Conservation (phyloP, 306 rosid genomes). For the Sicyos baderoa region DNA sequence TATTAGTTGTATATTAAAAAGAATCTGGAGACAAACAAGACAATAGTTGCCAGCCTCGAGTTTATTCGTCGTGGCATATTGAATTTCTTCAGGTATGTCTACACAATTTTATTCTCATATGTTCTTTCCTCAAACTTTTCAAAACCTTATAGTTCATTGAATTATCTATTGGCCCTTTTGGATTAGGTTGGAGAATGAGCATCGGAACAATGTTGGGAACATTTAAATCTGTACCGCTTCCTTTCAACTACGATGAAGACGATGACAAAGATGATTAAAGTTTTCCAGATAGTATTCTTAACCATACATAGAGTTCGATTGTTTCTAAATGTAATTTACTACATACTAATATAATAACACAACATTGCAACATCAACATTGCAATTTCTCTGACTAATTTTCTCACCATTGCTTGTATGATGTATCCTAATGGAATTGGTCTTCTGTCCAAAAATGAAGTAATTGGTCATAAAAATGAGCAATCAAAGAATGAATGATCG, state of each 20-base stretch:
- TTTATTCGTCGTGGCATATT: conserved; percentile 69
- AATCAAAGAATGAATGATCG: neutral
- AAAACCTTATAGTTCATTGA: too few species aligned
- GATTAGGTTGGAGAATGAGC: conserved; percentile 67
- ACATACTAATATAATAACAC: too few species aligned
- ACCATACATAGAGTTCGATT: neutral
- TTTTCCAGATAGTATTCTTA: neutral
- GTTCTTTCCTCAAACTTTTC: neutral
- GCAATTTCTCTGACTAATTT: neutral
- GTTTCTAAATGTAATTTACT: too few species aligned
- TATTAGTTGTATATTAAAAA: too few species aligned
- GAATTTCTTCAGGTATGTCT: conserved; percentile 56
- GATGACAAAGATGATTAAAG: conserved; percentile 38
- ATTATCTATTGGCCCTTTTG: neutral
- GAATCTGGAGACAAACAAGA: neutral
- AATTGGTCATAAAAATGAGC: neutral
- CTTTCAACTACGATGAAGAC: conserved; percentile 61
- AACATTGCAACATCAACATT: too few species aligned
- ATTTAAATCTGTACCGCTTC: conserved; percentile 64
- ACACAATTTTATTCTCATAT: neutral
- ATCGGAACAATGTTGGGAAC: conserved; percentile 75
- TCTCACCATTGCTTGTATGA: neutral
- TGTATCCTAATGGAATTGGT: neutral
- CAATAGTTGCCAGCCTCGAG: conserved; percentile 46
- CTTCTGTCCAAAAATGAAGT: too few species aligned